Conservation (phyloP, 2,329 filamentous ascomycete species). For the Aspergillus tanneri region DNA sequence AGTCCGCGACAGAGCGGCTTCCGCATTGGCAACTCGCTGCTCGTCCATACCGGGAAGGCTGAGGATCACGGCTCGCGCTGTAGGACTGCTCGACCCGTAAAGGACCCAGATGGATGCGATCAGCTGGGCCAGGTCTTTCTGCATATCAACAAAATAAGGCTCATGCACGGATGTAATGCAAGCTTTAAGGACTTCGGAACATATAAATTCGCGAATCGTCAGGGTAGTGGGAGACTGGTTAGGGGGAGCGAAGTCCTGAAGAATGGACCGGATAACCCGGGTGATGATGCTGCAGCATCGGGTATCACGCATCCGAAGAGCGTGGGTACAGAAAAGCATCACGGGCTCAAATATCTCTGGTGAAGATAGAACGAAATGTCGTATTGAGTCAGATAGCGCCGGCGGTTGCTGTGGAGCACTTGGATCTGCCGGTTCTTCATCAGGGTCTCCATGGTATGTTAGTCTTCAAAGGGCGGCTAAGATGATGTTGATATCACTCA, state of each 20-base stretch:
- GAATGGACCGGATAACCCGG: slow-evolving; percentile 78
- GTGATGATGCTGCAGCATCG: slow-evolving; percentile 83
- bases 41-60: slow-evolving; percentile 74
- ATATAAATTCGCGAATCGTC: slow-evolving; percentile 85
- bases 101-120: slow-evolving; percentile 82
- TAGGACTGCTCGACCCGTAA: slow-evolving; percentile 68
- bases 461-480: slow-evolving; percentile 8
- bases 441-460: slow-evolving; percentile 31
- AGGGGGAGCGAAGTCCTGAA: slow-evolving; percentile 70
- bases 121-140: slow-evolving; percentile 83
- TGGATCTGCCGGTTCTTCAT: slow-evolving; percentile 35
- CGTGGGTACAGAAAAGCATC: slow-evolving; percentile 87
- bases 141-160: slow-evolving; percentile 92
- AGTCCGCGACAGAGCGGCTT: slow-evolving; percentile 56
- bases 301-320: slow-evolving; percentile 83
- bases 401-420: slow-evolving; percentile 35
- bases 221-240: slow-evolving; percentile 53
- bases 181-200: slow-evolving; percentile 81
- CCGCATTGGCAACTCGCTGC: slow-evolving; percentile 64
- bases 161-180: slow-evolving; percentile 90
- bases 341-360: slow-evolving; percentile 80
- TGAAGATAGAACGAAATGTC: slow-evolving; percentile 78
- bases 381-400: slow-evolving; percentile 60
- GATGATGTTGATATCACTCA: slow-evolving; percentile 41
- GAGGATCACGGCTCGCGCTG: slow-evolving; percentile 72